A percentile compares a stretch with the other conserved stretches of the same genome.
phyloP scores from a whole-genome alignment of 257 asterid species.

The Petunia secreta region DNA sequence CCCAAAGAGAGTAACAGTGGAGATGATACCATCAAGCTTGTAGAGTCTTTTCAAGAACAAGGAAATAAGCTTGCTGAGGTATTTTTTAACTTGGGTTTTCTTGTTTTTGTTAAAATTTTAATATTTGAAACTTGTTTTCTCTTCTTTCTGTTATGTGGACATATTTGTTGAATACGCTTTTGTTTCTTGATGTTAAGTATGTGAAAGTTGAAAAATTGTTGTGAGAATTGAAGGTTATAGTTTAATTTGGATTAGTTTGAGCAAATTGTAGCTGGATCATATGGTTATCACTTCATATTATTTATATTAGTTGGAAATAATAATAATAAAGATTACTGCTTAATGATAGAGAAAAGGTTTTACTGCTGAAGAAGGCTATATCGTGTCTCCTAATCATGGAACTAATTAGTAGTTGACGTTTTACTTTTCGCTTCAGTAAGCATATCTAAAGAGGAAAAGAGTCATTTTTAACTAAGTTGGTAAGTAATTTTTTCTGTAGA shows the following conservation, averaged over 20 bases:
- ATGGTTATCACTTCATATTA: not conserved
- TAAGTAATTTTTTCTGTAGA: too few relatives aligned
- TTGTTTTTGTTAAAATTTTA: not conserved
- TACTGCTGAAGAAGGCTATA: too few relatives aligned
- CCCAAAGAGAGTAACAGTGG: constrained; percentile 28
- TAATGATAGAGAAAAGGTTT: not conserved
- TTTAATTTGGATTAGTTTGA: not conserved
- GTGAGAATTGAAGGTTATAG: not conserved
- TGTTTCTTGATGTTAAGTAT: not conserved
- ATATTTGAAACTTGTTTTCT: not conserved
- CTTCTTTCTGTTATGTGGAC: not conserved
- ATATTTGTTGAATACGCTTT: not conserved
- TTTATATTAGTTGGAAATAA: not conserved
- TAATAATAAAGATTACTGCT: not conserved
- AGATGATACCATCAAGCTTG: constrained; percentile 43
- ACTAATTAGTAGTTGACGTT: too few relatives aligned
- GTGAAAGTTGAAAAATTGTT: not conserved
- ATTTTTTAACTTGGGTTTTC: constrained; percentile 23
- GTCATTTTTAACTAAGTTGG: too few relatives aligned
- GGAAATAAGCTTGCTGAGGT: constrained; percentile 92
- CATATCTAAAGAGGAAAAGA: too few relatives aligned
- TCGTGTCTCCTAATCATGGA: too few relatives aligned
- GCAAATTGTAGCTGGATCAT: not conserved
- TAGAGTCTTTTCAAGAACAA: constrained; percentile 57
- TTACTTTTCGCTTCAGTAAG: not conserved